Conservation (phyloP, 2,329 filamentous ascomycete genomes). For the Scopulariopsis brevicaulis region DNA sequence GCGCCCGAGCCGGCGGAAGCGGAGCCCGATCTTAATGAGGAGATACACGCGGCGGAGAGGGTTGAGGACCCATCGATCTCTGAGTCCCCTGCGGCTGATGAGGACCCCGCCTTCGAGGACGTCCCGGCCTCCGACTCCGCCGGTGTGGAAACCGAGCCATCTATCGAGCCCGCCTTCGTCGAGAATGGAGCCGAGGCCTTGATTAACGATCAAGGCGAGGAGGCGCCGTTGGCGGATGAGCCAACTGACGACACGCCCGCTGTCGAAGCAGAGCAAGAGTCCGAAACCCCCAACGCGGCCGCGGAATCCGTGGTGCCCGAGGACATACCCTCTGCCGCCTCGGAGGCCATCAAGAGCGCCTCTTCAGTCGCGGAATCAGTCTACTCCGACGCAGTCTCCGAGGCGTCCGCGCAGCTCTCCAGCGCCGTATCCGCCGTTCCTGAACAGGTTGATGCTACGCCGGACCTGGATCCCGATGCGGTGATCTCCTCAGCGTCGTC, state of each 20-base stretch:
- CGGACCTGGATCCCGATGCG: not conserved
- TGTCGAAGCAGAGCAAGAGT: not conserved
- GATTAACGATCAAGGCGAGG: not conserved
- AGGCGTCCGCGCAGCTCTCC: not conserved
- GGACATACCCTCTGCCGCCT: slow-evolving; percentile 12
- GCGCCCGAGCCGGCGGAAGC: slow-evolving; percentile 9
- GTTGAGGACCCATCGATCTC: not conserved
- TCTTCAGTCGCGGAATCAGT: slow-evolving; percentile 10
- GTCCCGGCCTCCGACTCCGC: not conserved
- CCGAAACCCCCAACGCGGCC: not conserved
- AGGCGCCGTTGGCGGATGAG: not conserved
- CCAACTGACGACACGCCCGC: not conserved
- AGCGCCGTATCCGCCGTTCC: not conserved
- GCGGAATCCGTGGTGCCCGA: slow-evolving; percentile 13
- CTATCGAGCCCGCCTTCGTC: not conserved
- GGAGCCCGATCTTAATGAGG: not conserved
- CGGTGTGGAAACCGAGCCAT: not conserved
- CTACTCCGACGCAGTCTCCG: slow-evolving; percentile 8
- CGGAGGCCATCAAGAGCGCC: slow-evolving; percentile 7
- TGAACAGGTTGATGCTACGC: not conserved
- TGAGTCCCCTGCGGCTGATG: not conserved
- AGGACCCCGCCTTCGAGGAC: not conserved
- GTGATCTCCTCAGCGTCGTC: not conserved
- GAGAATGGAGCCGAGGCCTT: not conserved
- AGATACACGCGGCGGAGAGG: not conserved